These are phyloP conservation scores for Russula sp. DNA, from an alignment of 768 basidiomycete species.

Conservation along the genomic window DNA sequence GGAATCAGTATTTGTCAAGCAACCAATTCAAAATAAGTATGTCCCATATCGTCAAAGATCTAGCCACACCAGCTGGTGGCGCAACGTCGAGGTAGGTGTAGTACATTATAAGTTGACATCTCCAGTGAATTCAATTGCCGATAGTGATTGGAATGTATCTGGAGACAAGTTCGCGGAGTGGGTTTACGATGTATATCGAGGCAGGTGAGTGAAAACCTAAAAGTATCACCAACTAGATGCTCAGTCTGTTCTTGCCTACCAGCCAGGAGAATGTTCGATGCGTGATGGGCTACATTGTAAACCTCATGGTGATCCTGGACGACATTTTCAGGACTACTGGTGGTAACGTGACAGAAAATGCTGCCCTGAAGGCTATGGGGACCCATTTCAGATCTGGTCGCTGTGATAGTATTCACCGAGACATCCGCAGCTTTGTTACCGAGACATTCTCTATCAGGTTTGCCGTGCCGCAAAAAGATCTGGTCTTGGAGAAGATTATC, in stretches of 20 bases:
- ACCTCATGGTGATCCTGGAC: not conserved
- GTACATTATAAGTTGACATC: too few species aligned
- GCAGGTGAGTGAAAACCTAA: not conserved
- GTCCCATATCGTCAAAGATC: conserved; percentile 16
- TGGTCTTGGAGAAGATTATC: too few species aligned
- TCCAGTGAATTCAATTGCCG: not conserved
- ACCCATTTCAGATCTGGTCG: not conserved
- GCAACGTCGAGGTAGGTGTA: not conserved
- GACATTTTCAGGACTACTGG: not conserved
- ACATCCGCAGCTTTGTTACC: not conserved
- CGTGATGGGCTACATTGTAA: conserved; percentile 5
- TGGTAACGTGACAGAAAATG: not conserved
- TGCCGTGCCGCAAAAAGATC: too few species aligned
- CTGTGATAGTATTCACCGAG: not conserved
- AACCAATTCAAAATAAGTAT: conserved; percentile 3
- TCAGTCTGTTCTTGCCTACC: not conserved
- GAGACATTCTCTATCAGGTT: too few species aligned
- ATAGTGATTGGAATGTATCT: not conserved
- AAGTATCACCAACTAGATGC: not conserved
- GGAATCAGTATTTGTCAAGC: conserved; percentile 2
- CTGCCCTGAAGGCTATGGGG: not conserved
- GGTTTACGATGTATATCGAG: not conserved
- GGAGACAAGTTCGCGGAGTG: not conserved
- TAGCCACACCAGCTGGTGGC: not conserved
- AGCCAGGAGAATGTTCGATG: conserved; percentile 2